Evolutionary conservation across 805 yeast species (phyloP).

Genomic region (Candida glaebosa): DNA sequence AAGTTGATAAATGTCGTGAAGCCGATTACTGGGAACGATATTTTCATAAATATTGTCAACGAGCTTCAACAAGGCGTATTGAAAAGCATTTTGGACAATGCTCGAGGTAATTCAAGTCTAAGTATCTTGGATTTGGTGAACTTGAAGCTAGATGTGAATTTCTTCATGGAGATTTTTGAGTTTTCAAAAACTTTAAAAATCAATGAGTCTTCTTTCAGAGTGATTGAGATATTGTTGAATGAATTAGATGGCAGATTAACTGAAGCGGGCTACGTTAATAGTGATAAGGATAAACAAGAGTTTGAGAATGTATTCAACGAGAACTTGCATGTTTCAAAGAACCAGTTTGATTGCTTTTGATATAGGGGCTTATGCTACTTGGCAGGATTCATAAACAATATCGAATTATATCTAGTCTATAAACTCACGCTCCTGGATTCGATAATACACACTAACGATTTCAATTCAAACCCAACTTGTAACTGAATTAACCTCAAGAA

Average conservation of each 20-base stretch:
- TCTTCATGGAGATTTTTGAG: slow-evolving; percentile 38
- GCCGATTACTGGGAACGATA: slow-evolving; percentile 36
- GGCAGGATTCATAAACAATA: no score
- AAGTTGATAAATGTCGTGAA: slow-evolving; percentile 36
- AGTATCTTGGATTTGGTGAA: slow-evolving; percentile 20
- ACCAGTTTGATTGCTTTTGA: slow-evolving; percentile 33
- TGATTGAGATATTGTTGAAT: slow-evolving; percentile 28
- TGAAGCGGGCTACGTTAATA: slow-evolving; percentile 9
- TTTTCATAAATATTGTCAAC: slow-evolving; percentile 33
- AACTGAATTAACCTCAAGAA: no score
- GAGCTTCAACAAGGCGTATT: slow-evolving; percentile 37
- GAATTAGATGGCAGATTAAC: slow-evolving; percentile 23
- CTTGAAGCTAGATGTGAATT: slow-evolving; percentile 34
- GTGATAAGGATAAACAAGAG: slow-evolving; percentile 20
- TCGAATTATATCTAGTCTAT: no score
- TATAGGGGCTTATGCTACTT: no score
- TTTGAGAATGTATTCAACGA: slow-evolving; percentile 26
- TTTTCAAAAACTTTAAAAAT: slow-evolving; percentile 28
- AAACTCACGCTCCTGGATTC: no score
- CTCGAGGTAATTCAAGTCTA: slow-evolving; percentile 18
- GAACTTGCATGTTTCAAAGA: slow-evolving; percentile 24
- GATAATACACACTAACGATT: no score
- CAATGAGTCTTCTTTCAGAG: slow-evolving; percentile 31
- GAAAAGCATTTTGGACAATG: slow-evolving; percentile 28
- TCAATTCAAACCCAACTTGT: no score